These are phyloP conservation scores for Leccinellum luteum DNA, from an alignment of 768 basidiomycete species.

Conservation along the genomic window DNA sequence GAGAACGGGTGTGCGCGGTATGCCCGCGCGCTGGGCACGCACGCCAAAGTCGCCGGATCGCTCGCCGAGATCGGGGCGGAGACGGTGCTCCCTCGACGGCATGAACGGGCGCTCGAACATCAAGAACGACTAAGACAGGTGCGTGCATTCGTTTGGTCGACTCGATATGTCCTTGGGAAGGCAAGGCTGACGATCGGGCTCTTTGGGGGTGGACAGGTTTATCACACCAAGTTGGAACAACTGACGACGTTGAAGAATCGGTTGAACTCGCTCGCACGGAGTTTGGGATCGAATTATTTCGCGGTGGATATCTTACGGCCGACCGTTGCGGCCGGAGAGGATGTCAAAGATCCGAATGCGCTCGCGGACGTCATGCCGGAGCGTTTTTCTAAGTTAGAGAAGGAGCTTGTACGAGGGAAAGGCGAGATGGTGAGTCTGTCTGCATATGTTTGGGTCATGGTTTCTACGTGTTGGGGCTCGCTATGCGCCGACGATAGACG, in stretches of 20 bases:
- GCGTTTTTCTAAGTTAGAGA: constrained; percentile 75
- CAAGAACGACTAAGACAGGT: constrained; percentile 83
- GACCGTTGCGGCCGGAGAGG: constrained; percentile 41
- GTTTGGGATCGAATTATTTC: constrained; percentile 60
- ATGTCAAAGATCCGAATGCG: constrained; percentile 34
- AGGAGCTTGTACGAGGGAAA: constrained; percentile 81
- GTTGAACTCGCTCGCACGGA: constrained; percentile 54
- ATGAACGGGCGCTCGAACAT: constrained; percentile 62
- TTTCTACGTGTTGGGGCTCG: not conserved
- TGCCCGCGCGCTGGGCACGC: constrained; percentile 66
- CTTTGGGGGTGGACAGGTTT: constrained; percentile 43
- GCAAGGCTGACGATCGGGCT: not conserved
- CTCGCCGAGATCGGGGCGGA: constrained; percentile 71
- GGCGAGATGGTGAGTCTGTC: constrained; percentile 71
- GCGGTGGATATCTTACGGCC: constrained; percentile 53
- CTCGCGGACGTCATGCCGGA: constrained; percentile 77
- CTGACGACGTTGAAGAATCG: constrained; percentile 68
- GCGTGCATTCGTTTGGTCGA: constrained; percentile 26
- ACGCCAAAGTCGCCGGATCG: constrained; percentile 61
- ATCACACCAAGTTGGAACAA: constrained; percentile 77
- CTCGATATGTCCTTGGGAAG: not conserved
- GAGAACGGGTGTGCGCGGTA: constrained; percentile 68
- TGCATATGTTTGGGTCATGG: not conserved
- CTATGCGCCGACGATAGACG: not conserved
- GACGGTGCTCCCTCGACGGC: constrained; percentile 67